These are phyloP conservation scores for Phytophthora hibernalis DNA, from an alignment of 352 stramenopile genomes.

Conservation along the genomic window DNA sequence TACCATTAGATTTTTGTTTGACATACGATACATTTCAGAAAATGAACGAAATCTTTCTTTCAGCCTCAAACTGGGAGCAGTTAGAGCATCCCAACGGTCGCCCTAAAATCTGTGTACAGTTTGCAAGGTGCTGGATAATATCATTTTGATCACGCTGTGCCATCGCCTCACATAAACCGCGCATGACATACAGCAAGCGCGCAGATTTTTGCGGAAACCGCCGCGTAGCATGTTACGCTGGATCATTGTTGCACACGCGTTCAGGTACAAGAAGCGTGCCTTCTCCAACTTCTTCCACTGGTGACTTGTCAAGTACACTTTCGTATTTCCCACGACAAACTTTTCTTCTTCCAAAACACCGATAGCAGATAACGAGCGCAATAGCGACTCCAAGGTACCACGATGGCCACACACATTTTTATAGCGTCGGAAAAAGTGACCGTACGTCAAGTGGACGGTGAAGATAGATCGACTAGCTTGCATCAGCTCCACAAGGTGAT, in stretches of 20 bases:
- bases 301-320: constrained; percentile 80
- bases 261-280: constrained; percentile 78
- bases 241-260: constrained; percentile 85
- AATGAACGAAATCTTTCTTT: too few relatives aligned
- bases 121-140: constrained; percentile 68
- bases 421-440: constrained; percentile 84
- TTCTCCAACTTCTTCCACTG: constrained; percentile 87
- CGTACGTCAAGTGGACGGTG: constrained; percentile 78
- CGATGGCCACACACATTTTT: constrained; percentile 84
- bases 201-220: constrained; percentile 72
- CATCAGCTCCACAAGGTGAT: constrained; percentile 79
- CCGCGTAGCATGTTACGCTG: constrained; percentile 83
- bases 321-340: constrained; percentile 74
- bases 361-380: constrained; percentile 81
- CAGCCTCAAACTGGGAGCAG: too few relatives aligned
- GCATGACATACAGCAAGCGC: constrained; percentile 66
- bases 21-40: too few relatives aligned
- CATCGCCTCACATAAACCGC: constrained; percentile 60
- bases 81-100: too few relatives aligned
- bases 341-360: constrained; percentile 83
- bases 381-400: constrained; percentile 73
- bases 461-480: constrained; percentile 77
- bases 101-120: constrained; percentile 68
- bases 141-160: constrained; percentile 56
- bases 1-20: too few relatives aligned